Percentiles rank a stretch among this genome's conserved stretches.
These are phyloP conservation scores for Berberis thunbergii DNA, from an alignment of 164 flowering plant species.

Conservation along the genomic window DNA sequence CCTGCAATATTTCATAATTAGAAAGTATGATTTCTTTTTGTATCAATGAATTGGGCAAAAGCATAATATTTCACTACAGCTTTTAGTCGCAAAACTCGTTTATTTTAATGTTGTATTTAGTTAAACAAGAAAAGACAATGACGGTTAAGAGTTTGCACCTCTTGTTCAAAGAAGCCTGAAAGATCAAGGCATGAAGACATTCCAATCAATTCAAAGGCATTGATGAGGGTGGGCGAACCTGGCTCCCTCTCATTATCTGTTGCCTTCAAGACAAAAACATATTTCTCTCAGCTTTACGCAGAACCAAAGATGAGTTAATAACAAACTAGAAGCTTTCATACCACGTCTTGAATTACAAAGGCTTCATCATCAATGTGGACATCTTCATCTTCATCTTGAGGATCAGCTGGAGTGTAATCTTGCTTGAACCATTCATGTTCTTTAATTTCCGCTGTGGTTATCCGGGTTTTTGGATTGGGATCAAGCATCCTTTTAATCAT, in stretches of 20 bases:
- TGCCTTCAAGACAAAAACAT: slow-evolving; percentile 24
- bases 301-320: neutral
- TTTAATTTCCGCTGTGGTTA: slow-evolving; percentile 62
- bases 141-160: slow-evolving; percentile 33
- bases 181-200: slow-evolving; percentile 93
- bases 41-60: neutral
- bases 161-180: slow-evolving; percentile 95
- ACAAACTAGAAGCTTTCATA: slow-evolving; percentile 5
- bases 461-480: slow-evolving; percentile 76
- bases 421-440: slow-evolving; percentile 74
- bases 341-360: slow-evolving; percentile 44
- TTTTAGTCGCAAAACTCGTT: too few relatives aligned
- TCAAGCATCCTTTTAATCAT: slow-evolving; percentile 73
- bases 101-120: too few relatives aligned
- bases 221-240: slow-evolving; percentile 46
- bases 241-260: slow-evolving; percentile 37
- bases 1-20: slow-evolving; percentile 31
- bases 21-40: too few relatives aligned
- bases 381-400: slow-evolving; percentile 62
- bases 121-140: neutral
- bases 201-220: slow-evolving; percentile 95
- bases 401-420: slow-evolving; percentile 42
- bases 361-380: slow-evolving; percentile 42
- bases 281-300: neutral
- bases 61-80: neutral